These are phyloP conservation scores for Vinca minor DNA, from an alignment of 257 asterid genomes.

Conservation along the genomic window DNA sequence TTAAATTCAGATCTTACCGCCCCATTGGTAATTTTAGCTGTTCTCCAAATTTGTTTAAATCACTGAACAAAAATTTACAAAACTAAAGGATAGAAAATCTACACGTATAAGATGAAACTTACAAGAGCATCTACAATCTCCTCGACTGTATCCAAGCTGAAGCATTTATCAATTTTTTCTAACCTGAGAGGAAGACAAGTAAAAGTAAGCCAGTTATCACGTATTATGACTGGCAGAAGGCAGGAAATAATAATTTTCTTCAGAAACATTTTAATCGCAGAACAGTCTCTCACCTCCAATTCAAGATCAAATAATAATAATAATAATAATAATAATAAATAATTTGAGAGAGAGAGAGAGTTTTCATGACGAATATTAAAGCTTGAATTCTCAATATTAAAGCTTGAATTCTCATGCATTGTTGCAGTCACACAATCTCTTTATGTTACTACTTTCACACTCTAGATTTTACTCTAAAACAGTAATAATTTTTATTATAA, in stretches of 20 bases:
- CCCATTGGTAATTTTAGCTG: background rate
- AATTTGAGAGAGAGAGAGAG: too few species aligned
- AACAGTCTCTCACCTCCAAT: too few species aligned
- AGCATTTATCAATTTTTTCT: constrained; percentile 60
- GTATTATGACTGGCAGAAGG: background rate
- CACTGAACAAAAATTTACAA: background rate
- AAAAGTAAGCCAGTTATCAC: constrained; percentile 5
- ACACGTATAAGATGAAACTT: constrained; percentile 20
- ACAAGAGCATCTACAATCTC: constrained; percentile 87
- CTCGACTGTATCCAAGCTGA: constrained; percentile 72
- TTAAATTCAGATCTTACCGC: background rate
- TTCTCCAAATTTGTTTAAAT: background rate
- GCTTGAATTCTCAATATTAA: too few species aligned
- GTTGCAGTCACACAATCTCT: too few species aligned
- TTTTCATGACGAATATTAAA: too few species aligned
- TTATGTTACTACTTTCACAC: too few species aligned
- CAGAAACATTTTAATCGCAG: too few species aligned
- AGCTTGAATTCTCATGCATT: too few species aligned
- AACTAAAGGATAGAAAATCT: background rate
- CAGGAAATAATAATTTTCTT: background rate
- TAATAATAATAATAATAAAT: too few species aligned
- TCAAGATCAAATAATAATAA: too few species aligned
- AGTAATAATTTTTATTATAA: too few species aligned
- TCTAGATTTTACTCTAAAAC: too few species aligned
- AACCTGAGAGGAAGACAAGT: constrained; percentile 46